Evolutionary conservation across 371 early-diverging fungal species (phyloP).

Genomic region (Cokeromyces recurvatus): DNA sequence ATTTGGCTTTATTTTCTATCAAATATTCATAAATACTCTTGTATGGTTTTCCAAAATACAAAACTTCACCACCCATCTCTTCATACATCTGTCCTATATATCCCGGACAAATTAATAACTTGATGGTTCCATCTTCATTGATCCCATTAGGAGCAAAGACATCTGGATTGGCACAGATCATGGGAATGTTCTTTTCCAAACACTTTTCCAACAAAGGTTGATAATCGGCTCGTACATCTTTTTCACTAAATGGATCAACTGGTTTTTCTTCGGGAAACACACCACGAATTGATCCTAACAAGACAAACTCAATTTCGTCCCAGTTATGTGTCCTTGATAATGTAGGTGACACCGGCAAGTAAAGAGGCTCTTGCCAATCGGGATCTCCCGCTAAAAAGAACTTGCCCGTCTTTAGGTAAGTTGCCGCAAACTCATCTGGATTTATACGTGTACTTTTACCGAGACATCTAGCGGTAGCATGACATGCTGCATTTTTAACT

Average conservation of each 20-base stretch:
- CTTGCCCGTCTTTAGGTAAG: conserved; percentile 24
- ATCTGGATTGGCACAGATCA: conserved; percentile 45
- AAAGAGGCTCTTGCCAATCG: conserved; percentile 36
- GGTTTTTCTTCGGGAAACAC: conserved; percentile 8
- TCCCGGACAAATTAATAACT: conserved; percentile 33
- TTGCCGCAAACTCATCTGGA: conserved; percentile 19
- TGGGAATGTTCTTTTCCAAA: conserved; percentile 18
- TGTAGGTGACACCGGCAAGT: conserved; percentile 18
- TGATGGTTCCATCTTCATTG: conserved; percentile 22
- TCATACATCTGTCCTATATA: conserved; percentile 39
- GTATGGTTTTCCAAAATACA: conserved; percentile 46
- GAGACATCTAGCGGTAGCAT: conserved; percentile 10
- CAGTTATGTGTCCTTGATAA: conserved; percentile 16
- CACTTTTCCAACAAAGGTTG: conserved; percentile 21
- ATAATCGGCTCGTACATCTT: conserved; percentile 27
- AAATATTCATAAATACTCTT: conserved; percentile 37
- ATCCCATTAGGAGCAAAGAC: conserved; percentile 40
- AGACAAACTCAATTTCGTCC: conserved; percentile 35
- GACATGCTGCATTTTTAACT: conserved; percentile 7
- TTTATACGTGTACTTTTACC: conserved; percentile 12
- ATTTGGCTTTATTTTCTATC: conserved; percentile 4
- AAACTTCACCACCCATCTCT: conserved; percentile 35
- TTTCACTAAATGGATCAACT: conserved; percentile 20
- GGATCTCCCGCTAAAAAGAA: conserved; percentile 33
- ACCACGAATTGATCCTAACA: conserved; percentile 28